Evolutionary conservation across 176 grass and related monocot species (phyloP).

Genomic region (Tillandsia leiboldiana): DNA sequence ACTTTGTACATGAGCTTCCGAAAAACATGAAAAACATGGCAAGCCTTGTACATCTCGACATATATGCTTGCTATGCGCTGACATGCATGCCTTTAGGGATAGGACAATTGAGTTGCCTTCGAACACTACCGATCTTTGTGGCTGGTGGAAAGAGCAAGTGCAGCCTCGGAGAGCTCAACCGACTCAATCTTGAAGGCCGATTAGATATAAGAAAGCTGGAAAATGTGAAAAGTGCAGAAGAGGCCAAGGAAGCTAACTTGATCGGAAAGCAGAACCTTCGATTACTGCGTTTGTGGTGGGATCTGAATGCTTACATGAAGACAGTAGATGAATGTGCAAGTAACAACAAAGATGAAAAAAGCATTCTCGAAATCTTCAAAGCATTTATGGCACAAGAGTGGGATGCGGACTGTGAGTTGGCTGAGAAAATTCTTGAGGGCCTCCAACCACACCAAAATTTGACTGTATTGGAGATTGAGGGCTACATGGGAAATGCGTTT

Average conservation of each 20-base stretch:
- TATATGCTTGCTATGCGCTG: not conserved
- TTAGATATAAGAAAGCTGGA: not conserved
- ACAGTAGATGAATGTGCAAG: not conserved
- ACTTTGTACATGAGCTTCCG: not conserved
- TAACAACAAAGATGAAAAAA: no score
- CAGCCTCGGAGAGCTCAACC: not conserved
- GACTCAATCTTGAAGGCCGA: not conserved
- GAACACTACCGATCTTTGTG: not conserved
- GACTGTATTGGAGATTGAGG: not conserved
- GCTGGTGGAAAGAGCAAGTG: not conserved
- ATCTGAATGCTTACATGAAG: not conserved
- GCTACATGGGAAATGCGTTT: not conserved
- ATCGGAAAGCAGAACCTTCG: not conserved
- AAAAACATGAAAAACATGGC: not conserved
- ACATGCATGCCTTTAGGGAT: not conserved
- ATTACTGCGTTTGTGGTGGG: not conserved
- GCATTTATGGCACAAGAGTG: not conserved
- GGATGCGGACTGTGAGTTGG: not conserved
- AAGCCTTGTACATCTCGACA: constrained; percentile 3
- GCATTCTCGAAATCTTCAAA: not conserved
- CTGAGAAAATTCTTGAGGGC: not conserved
- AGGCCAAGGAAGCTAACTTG: not conserved
- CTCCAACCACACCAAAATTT: not conserved
- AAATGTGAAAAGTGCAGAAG: not conserved
- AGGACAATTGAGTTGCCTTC: not conserved